A percentile compares a stretch with the other conserved stretches of the same genome.
phyloP scores from a whole-genome alignment of 345 rosid species.

The Eucalyptus erythrocorys region DNA sequence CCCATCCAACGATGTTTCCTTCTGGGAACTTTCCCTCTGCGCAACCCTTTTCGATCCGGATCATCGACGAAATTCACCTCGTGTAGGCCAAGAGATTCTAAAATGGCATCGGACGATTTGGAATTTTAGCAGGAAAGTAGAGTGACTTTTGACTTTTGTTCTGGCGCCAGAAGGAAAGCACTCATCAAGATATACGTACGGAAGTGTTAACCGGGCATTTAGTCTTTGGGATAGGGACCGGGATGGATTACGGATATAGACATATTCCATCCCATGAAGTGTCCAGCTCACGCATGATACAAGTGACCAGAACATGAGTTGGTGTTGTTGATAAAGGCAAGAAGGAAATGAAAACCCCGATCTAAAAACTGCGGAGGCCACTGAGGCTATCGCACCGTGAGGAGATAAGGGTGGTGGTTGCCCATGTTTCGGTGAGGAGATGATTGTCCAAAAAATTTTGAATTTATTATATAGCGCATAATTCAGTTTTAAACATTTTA shows the following conservation, averaged over 20 bases:
- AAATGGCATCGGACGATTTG: accelerated
- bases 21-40: not conserved
- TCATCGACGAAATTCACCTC: not conserved
- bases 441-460: too few species aligned
- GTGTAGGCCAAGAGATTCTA: not conserved
- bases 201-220: too few species aligned
- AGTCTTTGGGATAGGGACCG: accelerated
- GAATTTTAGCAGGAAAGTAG: not conserved
- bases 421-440: not conserved
- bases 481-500: accelerated
- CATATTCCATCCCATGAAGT: not conserved
- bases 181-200: accelerated
- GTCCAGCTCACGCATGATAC: not conserved
- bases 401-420: not conserved
- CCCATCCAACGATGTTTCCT: not conserved
- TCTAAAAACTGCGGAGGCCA: too few species aligned
- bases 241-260: not conserved
- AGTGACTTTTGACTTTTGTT: not conserved
- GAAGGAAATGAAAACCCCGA: too few species aligned
- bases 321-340: too few species aligned
- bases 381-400: accelerated
- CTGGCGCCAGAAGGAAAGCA: not conserved
- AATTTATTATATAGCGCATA: accelerated
- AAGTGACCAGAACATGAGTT: not conserved
- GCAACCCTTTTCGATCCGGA: not conserved